Conservation (phyloP, 2,329 filamentous ascomycete species). For the Magnaporthiopsis incrustans region DNA sequence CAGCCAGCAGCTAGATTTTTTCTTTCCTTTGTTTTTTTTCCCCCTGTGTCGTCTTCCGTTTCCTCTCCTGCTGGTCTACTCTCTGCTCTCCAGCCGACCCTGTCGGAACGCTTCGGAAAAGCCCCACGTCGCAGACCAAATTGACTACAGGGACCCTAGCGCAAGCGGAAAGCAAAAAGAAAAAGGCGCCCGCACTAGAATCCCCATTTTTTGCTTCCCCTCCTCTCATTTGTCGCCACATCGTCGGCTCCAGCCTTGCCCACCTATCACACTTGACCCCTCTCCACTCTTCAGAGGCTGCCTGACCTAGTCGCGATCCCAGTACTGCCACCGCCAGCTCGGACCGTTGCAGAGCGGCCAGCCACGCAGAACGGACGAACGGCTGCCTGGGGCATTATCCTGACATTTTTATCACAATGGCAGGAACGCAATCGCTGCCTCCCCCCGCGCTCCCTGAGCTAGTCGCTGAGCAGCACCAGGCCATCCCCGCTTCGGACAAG, state of each 20-base stretch:
- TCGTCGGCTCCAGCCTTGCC: background rate
- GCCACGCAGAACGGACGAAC: background rate
- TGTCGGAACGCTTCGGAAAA: background rate
- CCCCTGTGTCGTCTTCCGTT: background rate
- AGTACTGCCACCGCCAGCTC: background rate
- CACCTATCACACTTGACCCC: background rate
- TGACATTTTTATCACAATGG: conserved; percentile 15
- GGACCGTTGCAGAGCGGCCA: background rate
- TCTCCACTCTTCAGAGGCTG: background rate
- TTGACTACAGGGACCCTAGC: too few relatives aligned
- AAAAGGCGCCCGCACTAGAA: background rate
- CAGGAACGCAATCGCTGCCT: conserved; percentile 90
- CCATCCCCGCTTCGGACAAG: conserved; percentile 81
- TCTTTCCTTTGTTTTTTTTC: background rate
- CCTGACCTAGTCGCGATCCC: background rate
- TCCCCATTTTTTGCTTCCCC: background rate
- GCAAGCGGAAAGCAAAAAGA: background rate
- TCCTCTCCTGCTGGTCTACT: background rate
- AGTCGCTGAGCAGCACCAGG: conserved; percentile 83
- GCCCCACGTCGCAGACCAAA: background rate
- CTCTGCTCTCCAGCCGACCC: background rate
- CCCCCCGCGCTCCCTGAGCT: conserved; percentile 85
- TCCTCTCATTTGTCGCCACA: background rate
- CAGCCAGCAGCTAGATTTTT: background rate
- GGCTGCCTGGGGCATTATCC: background rate